Evolutionary conservation across 129 eudicot species (phyloP).

Genomic region (Deinandra increscens): DNA sequence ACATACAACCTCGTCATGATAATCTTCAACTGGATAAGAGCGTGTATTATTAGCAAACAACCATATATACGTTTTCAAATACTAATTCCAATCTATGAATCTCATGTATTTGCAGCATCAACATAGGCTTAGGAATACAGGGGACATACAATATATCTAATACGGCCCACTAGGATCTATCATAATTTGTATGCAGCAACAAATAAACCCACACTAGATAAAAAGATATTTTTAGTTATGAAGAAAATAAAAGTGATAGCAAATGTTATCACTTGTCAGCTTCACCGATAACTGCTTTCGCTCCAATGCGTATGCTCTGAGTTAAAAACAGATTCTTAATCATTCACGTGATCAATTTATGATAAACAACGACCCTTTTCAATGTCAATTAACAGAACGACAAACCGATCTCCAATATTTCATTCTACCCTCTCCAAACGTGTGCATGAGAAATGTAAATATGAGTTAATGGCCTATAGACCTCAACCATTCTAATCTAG

Average conservation of each 20-base stretch:
- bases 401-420: not conserved
- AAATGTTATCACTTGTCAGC: not conserved
- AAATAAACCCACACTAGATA: not conserved
- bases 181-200: not conserved
- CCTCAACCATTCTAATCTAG: slow-evolving; percentile 1
- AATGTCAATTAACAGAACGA: slow-evolving; percentile 10
- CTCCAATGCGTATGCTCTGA: slow-evolving; percentile 2
- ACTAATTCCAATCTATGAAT: not conserved
- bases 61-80: not conserved
- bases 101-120: not conserved
- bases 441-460: not conserved
- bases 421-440: slow-evolving; percentile 16
- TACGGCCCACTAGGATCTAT: not conserved
- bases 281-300: not conserved
- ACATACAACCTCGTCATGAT: slow-evolving; percentile 5
- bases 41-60: not conserved
- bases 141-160: not conserved
- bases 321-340: not conserved
- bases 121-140: not conserved
- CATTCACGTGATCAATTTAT: slow-evolving; percentile 8
- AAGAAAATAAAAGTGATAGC: not conserved
- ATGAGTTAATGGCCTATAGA: not conserved
- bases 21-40: not conserved
- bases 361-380: not conserved
- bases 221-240: not conserved